Conservation (phyloP, 805 yeast species). For the Lachancea waltii region DNA sequence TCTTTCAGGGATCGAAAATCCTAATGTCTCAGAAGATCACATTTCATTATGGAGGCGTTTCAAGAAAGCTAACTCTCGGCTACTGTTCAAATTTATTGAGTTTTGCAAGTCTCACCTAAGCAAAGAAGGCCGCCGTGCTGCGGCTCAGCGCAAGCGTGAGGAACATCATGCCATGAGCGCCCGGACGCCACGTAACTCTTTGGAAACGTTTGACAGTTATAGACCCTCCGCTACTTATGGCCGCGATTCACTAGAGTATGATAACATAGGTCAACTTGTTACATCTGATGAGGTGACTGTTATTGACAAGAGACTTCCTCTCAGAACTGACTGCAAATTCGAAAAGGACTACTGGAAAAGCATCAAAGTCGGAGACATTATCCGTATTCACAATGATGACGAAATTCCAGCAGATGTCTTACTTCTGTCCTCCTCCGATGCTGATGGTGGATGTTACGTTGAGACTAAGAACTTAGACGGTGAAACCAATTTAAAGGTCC, state of each 20-base stretch:
- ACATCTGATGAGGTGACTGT: constrained; percentile 53
- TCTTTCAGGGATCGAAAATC: constrained; percentile 47
- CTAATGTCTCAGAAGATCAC: constrained; percentile 56
- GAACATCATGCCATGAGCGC: constrained; percentile 23
- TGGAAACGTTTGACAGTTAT: constrained; percentile 33
- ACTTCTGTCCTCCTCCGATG: constrained; percentile 57
- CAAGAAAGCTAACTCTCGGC: constrained; percentile 46
- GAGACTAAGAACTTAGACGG: constrained; percentile 84
- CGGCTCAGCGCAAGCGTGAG: constrained; percentile 31
- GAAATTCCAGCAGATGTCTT: constrained; percentile 75
- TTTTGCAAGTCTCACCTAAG: constrained; percentile 28
- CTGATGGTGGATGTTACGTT: constrained; percentile 64
- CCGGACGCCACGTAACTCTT: constrained; percentile 33
- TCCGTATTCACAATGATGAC: constrained; percentile 64
- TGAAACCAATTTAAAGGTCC: constrained; percentile 69
- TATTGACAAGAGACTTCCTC: constrained; percentile 49
- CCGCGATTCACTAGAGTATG: constrained; percentile 29
- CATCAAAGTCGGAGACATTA: constrained; percentile 65
- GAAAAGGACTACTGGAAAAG: constrained; percentile 51
- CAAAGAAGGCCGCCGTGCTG: constrained; percentile 33
- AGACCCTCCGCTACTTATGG: constrained; percentile 33
- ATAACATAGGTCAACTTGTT: constrained; percentile 50
- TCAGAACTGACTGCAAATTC: constrained; percentile 31
- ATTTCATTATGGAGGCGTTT: constrained; percentile 63
- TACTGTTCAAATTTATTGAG: constrained; percentile 22